These are phyloP conservation scores for Oehlia diaphana DNA, from an alignment of 192 early-diverging fungal species.

Conservation along the genomic window DNA sequence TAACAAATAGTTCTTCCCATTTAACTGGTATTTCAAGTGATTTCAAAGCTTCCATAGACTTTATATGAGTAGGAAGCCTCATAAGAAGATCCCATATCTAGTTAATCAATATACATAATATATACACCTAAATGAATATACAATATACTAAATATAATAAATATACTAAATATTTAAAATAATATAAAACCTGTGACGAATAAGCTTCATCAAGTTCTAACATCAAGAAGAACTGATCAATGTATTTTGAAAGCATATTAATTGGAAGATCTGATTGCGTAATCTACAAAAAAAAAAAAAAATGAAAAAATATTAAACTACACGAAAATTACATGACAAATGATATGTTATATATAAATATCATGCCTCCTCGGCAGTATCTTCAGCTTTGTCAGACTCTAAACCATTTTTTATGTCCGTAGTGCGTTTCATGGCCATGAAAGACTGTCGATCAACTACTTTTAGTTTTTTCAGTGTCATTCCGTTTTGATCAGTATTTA, in stretches of 20 bases:
- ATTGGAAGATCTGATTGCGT: slow-evolving; percentile 35
- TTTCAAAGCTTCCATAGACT: slow-evolving; percentile 33
- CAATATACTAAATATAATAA: background rate
- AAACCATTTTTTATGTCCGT: background rate
- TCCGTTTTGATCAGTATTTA: slow-evolving; percentile 30
- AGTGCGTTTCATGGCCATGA: slow-evolving; percentile 38
- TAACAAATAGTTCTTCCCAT: slow-evolving; percentile 40
- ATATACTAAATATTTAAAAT: background rate
- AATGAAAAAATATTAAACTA: background rate
- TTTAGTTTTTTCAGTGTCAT: slow-evolving; percentile 43
- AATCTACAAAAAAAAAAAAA: slow-evolving; percentile 23
- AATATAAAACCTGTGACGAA: slow-evolving; percentile 40
- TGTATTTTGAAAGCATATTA: slow-evolving; percentile 42
- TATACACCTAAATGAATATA: background rate
- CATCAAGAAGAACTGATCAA: slow-evolving; percentile 43
- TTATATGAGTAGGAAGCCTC: slow-evolving; percentile 41
- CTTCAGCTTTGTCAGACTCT: slow-evolving; percentile 11
- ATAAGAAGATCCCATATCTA: slow-evolving; percentile 36
- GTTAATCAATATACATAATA: background rate
- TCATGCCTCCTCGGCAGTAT: slow-evolving; percentile 3
- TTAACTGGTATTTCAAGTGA: slow-evolving; percentile 34
- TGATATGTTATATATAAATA: background rate
- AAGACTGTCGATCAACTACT: slow-evolving; percentile 35
- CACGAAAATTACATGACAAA: background rate
- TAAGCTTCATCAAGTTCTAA: slow-evolving; percentile 46